These are phyloP conservation scores for Filosporella fistucella DNA, from an alignment of 495 filamentous ascomycete genomes.

Conservation along the genomic window DNA sequence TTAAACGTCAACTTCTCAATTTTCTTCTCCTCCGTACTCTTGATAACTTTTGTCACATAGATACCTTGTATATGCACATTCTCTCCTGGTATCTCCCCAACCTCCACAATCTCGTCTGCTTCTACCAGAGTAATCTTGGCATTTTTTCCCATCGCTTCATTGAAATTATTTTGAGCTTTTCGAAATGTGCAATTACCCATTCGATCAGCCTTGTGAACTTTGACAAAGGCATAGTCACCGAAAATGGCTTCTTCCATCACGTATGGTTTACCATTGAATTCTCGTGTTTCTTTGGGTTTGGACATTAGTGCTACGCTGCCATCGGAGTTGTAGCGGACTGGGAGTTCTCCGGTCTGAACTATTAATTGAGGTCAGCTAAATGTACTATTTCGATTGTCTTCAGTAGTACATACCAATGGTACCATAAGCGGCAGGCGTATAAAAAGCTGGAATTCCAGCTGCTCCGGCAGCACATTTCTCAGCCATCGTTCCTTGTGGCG, in stretches of 20 bases:
- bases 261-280: slow-evolving; percentile 15
- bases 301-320: slow-evolving; percentile 14
- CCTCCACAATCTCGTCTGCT: slow-evolving; percentile 20
- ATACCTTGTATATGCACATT: slow-evolving; percentile 18
- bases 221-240: slow-evolving; percentile 19
- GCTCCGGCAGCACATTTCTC: slow-evolving; percentile 18
- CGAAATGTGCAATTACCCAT: slow-evolving; percentile 19
- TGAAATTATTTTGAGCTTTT: slow-evolving; percentile 17
- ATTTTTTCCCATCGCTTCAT: slow-evolving; percentile 17
- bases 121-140: slow-evolving; percentile 18
- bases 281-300: slow-evolving; percentile 16
- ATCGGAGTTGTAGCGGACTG: slow-evolving; percentile 12
- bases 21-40: slow-evolving; percentile 16
- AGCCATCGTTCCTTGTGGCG: slow-evolving; percentile 19
- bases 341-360: slow-evolving; percentile 20
- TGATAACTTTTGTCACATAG: slow-evolving; percentile 17
- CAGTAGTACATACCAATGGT: slow-evolving; percentile 14
- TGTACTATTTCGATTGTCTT: not conserved
- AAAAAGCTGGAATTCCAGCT: slow-evolving; percentile 19
- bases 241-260: slow-evolving; percentile 19
- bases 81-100: slow-evolving; percentile 17
- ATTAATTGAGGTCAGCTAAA: not conserved
- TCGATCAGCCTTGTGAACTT: slow-evolving; percentile 20
- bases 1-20: slow-evolving; percentile 20
- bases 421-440: slow-evolving; percentile 17